Evolutionary conservation across 1,284 basidiomycete genomes (phyloP), one percentile per base, ranked within the genome.

Genomic region (Fomitopsis pinicola): DNA sequence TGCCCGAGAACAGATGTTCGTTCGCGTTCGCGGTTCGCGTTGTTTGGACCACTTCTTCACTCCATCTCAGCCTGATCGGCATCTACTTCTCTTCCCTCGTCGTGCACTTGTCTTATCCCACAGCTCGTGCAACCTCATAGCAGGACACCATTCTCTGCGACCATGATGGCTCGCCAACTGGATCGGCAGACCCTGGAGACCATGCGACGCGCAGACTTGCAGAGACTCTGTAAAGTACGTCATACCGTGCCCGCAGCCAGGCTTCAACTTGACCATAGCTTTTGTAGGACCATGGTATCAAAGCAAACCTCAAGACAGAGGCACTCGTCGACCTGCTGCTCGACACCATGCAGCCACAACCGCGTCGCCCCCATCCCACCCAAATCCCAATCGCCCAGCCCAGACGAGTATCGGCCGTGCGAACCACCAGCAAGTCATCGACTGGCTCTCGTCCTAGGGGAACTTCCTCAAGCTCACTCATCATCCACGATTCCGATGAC

Each of bases 271-370:
- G 26, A 62, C 62, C 50, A 60, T 73, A 64, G 68, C 69, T 56
- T 66, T 60, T 56, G 55, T 61, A 91, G 89, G 87, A 90, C 65
- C 85, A 87, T 71, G 89, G 89, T 61, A 83, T 92, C 63, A 87
- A 82, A 72, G 89, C 90, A 55, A 91, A 91, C 73, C 81, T 91
- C 70, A 92, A 89, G 76, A 83, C 88, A 28, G 88, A 90, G 67
- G 84, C 84, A 52, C 76, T 92, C 63, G 89, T 92, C 68, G 86
- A 91, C 68, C 77, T 89, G n/a, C 76, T 91, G 15, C 74, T 89
- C 14, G 82, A 86, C 66, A 80, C 73, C 19, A 66, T 64, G 79
- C 85, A 48, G 60, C 66, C 63, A 54, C 36, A 58, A 28, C 57
- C 59, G 10, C 63, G 62, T 40, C 58, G 60, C 28, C 68, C 66